A percentile compares a stretch with the other conserved stretches of the same genome.
These are phyloP conservation scores for Metschnikowia orientalis DNA, from an alignment of 805 yeast genomes.

Conservation along the genomic window DNA sequence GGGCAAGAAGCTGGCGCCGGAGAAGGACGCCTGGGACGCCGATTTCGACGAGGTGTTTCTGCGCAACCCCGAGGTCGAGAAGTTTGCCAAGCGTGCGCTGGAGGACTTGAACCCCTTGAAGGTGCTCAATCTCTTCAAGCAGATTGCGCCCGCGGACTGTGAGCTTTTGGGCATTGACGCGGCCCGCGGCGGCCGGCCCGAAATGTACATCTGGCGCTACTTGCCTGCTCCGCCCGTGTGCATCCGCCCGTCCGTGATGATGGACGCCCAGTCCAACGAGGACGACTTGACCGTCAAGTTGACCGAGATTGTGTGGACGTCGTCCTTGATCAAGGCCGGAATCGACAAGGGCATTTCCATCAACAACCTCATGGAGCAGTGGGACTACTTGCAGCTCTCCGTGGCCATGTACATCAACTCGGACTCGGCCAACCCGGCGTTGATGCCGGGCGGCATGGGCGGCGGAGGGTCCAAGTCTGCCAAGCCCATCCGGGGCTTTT, in stretches of 20 bases:
- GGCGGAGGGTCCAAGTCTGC: slow-evolving; percentile 47
- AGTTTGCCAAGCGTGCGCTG: slow-evolving; percentile 77
- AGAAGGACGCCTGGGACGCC: slow-evolving; percentile 80
- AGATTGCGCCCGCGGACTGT: slow-evolving; percentile 80
- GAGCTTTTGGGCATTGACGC: slow-evolving; percentile 90
- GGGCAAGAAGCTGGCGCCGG: slow-evolving; percentile 84
- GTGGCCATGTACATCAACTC: slow-evolving; percentile 97
- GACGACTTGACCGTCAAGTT: slow-evolving; percentile 95
- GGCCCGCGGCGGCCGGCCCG: slow-evolving; percentile 86
- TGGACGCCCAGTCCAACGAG: slow-evolving; percentile 91
- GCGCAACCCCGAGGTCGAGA: slow-evolving; percentile 82
- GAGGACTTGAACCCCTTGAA: slow-evolving; percentile 94
- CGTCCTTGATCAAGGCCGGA: slow-evolving; percentile 91
- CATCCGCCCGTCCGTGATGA: slow-evolving; percentile 92
- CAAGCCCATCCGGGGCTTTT: slow-evolving; percentile 87
- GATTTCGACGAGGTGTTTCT: slow-evolving; percentile 74
- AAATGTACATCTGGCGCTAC: slow-evolving; percentile 94
- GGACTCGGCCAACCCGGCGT: slow-evolving; percentile 81
- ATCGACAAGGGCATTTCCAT: slow-evolving; percentile 92
- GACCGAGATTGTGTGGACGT: slow-evolving; percentile 95
- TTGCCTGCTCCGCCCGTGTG: slow-evolving; percentile 99
- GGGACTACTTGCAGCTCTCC: slow-evolving; percentile 95
- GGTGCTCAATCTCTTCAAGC: slow-evolving; percentile 82
- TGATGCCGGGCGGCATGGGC: slow-evolving; percentile 64
- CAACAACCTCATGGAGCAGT: slow-evolving; percentile 93